Evolutionary conservation across 306 rosid species (phyloP).

Genomic region (Argentina anserina): DNA sequence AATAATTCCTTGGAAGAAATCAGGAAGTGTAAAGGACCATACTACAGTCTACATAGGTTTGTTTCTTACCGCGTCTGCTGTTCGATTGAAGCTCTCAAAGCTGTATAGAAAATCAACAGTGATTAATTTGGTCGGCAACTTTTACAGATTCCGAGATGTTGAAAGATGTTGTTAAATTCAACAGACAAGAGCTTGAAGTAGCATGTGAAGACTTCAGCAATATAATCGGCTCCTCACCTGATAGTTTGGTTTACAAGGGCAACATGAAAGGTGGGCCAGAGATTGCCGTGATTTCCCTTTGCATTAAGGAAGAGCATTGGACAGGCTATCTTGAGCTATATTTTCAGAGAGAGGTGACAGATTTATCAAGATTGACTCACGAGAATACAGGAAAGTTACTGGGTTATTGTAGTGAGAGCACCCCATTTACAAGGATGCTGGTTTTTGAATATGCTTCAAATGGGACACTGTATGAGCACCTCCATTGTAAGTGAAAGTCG

Average conservation of each 20-base stretch:
- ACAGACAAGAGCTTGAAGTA: conserved; percentile 94
- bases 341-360: conserved; percentile 95
- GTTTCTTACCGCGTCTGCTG: conserved; percentile 25
- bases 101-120: conserved; percentile 10
- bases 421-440: conserved; percentile 91
- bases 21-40: conserved; percentile 66
- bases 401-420: conserved; percentile 82
- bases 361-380: conserved; percentile 75
- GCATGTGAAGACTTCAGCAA: conserved; percentile 99
- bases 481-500: conserved; percentile 66
- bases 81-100: conserved; percentile 14
- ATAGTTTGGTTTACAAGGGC: conserved; percentile 93
- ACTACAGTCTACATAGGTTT: conserved; percentile 56
- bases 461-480: conserved; percentile 85
- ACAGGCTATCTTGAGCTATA: conserved; percentile 88
- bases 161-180: conserved; percentile 69
- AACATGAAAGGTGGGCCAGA: conserved; percentile 89
- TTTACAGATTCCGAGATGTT: conserved; percentile 70
- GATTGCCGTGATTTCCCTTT: conserved; percentile 89
- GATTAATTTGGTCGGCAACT: conserved; percentile 21
- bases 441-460: conserved; percentile 93
- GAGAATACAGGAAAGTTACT: conserved; percentile 77
- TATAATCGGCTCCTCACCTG: conserved; percentile 96
- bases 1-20: conserved; percentile 93
- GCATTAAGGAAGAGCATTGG: conserved; percentile 88